Evolutionary conservation across 2,329 filamentous ascomycete species (phyloP).

Genomic region (Fusarium tupiense): DNA sequence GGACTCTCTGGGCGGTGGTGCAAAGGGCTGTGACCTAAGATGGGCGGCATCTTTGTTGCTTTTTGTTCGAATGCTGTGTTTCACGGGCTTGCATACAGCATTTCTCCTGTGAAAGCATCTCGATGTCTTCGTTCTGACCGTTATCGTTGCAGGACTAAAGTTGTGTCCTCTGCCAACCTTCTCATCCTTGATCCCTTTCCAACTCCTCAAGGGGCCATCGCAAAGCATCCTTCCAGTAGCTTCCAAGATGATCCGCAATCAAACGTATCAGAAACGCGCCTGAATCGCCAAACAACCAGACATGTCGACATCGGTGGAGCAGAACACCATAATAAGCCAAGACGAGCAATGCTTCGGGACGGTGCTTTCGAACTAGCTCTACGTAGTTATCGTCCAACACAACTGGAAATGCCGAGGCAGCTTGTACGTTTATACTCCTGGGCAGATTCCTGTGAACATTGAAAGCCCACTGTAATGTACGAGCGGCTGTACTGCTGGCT

Average conservation of each 20-base stretch:
- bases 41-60: too few species aligned
- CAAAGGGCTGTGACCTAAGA: background rate
- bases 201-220: constrained; percentile 49
- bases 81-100: background rate
- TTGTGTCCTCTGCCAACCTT: background rate
- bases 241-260: constrained; percentile 47
- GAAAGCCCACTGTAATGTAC: constrained; percentile 48
- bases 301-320: constrained; percentile 52
- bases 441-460: constrained; percentile 44
- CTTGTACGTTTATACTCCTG: constrained; percentile 40
- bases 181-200: constrained; percentile 40
- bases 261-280: constrained; percentile 47
- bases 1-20: background rate
- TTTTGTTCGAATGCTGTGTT: background rate
- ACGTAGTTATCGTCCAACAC: constrained; percentile 48
- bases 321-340: constrained; percentile 61
- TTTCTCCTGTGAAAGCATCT: background rate
- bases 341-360: constrained; percentile 56
- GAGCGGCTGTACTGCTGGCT: constrained; percentile 45
- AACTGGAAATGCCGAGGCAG: constrained; percentile 48
- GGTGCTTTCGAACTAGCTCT: constrained; percentile 48
- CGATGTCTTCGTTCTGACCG: background rate
- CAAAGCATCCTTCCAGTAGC: constrained; percentile 47
- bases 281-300: constrained; percentile 53
- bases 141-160: background rate